Evolutionary conservation across 495 filamentous ascomycete species (phyloP), one percentile per base, ranked within the genome.

Genomic region (Neurospora hispaniola): DNA sequence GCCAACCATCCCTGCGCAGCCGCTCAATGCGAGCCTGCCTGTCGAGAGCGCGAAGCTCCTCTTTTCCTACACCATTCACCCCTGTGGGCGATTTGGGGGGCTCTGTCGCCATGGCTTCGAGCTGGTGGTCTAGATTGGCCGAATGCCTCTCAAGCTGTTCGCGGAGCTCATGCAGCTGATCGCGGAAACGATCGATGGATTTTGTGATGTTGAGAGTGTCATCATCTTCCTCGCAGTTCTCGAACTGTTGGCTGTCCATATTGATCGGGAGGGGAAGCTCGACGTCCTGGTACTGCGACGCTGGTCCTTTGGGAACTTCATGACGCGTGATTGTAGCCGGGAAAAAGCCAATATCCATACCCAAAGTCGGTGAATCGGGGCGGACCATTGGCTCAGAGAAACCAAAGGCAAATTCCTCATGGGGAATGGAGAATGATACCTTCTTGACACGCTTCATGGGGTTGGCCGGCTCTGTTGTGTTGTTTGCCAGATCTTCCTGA

Each of bases 371-470:
- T 23, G 83, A 83, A 73, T 87, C 83, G 1, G 84, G 82, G 40
- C 83, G 83, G 73, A 85, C 79, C 23, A 82, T 77, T 12, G 85
- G 84, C 72, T 85, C 82, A 0, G 78, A 74, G 38, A 73, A 69
- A 42, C 78, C 72, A 72, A 80, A 78, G 69, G 78, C 77, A 54
- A 79, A 74, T 35, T 80, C 74, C 62, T 82, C 78, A 4, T 82
- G 76, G 9, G 83, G 76, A 44, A 82, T 78, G 6, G 82, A 86
- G 75, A 88, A 87, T 7, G 85, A 86, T 0, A 88, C 86, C 76
- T 85, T 86, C 79, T 87, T 88, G 71, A 71, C 72, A 59, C 76
- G 78, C 74, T 85, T 86, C 6, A 78, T 71, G 18, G 76, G 72
- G 41, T 48, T 73, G 42, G 76, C 78, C 42, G 73, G 71, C 39